Percentiles rank a stretch among this genome's conserved stretches.
Evolutionary conservation across 2,329 filamentous ascomycete genomes (phyloP).

Genomic region (Coniochaeta sp.): DNA sequence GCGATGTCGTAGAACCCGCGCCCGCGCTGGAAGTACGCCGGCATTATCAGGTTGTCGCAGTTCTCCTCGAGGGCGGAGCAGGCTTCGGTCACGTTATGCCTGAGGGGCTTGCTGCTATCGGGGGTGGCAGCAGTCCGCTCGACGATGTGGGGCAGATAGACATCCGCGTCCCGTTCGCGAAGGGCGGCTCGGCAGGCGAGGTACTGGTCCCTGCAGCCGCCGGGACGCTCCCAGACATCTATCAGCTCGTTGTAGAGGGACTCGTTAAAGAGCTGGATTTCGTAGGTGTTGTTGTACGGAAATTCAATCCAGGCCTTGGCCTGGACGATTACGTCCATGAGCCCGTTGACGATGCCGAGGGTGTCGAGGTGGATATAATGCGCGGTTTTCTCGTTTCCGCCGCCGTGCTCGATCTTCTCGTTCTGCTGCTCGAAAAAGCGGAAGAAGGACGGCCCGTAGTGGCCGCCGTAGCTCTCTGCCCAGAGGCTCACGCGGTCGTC

Average conservation of each 20-base stretch:
- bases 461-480: slow-evolving; percentile 20
- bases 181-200: slow-evolving; percentile 36
- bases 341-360: slow-evolving; percentile 48
- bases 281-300: slow-evolving; percentile 49
- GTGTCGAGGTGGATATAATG: slow-evolving; percentile 33
- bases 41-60: slow-evolving; percentile 25
- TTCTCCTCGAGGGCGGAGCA: slow-evolving; percentile 26
- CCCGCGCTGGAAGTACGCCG: slow-evolving; percentile 20
- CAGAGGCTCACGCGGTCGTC: slow-evolving; percentile 15
- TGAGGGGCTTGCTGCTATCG: neutral
- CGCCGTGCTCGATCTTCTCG: slow-evolving; percentile 23
- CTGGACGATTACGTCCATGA: slow-evolving; percentile 42
- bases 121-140: neutral
- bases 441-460: slow-evolving; percentile 32
- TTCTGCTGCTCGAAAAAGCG: slow-evolving; percentile 36
- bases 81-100: neutral
- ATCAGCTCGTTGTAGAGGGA: slow-evolving; percentile 35
- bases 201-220: slow-evolving; percentile 48
- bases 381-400: slow-evolving; percentile 3
- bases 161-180: neutral
- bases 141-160: neutral
- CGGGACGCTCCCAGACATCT: slow-evolving; percentile 31
- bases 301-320: slow-evolving; percentile 40
- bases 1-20: slow-evolving; percentile 52
- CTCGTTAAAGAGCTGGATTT: slow-evolving; percentile 41